A percentile compares a stretch with the other conserved stretches of the same genome.
Evolutionary conservation across 2,329 filamentous ascomycete genomes (phyloP).

Genomic region (Chaetomium globosum): DNA sequence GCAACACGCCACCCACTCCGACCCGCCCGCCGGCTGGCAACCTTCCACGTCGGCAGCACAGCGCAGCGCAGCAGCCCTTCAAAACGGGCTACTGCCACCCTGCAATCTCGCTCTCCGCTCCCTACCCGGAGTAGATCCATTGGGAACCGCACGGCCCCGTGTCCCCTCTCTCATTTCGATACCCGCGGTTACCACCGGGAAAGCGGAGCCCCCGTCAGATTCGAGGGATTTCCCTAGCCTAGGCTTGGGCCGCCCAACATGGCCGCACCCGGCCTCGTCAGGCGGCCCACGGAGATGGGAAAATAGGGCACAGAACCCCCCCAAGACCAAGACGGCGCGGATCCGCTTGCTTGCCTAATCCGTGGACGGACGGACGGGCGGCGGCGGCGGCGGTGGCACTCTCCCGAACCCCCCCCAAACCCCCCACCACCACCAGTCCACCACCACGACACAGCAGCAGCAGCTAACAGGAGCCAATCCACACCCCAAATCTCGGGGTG

Average conservation of each 20-base stretch:
- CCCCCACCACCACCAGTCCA: neutral
- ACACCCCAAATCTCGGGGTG: neutral
- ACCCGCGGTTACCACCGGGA: constrained; percentile 13
- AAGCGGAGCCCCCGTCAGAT: constrained; percentile 21
- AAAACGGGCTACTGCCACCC: constrained; percentile 23
- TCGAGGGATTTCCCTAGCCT: constrained; percentile 15
- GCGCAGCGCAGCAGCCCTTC: constrained; percentile 2
- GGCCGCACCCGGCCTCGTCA: constrained; percentile 22
- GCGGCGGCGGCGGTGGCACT: constrained; percentile 8
- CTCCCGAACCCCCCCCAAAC: no score
- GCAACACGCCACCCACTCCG: constrained; percentile 12
- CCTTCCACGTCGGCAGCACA: neutral
- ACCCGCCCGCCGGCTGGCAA: constrained; percentile 9
- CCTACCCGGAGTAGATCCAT: neutral
- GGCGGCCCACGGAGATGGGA: constrained; percentile 16
- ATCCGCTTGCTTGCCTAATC: constrained; percentile 22
- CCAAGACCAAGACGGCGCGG: constrained; percentile 6
- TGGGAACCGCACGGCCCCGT: constrained; percentile 2
- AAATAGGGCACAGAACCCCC: neutral
- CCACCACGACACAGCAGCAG: no score
- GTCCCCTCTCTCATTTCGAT: neutral
- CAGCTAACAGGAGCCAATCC: neutral
- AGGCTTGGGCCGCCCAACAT: constrained; percentile 20
- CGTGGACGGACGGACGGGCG: neutral
- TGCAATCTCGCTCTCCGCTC: constrained; percentile 24